Percentiles rank a stretch among this genome's conserved stretches.
Conservation (phyloP, 257 asterid genomes). For the Solanum tarapatanum region DNA sequence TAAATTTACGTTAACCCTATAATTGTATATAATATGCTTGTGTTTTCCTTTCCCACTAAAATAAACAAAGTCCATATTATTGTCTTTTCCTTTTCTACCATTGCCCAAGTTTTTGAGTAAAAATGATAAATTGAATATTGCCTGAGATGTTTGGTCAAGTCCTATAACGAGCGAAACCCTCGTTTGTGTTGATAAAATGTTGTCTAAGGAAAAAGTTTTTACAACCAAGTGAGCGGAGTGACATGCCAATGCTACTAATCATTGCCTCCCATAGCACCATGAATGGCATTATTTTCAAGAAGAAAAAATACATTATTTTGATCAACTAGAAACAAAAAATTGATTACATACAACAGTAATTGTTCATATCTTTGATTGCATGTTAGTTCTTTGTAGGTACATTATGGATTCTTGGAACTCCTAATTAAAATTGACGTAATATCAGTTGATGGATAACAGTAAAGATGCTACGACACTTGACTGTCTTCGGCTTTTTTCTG, state of each 20-base stretch:
- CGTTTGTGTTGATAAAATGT: background rate
- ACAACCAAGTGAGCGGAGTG: background rate
- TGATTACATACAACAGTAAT: background rate
- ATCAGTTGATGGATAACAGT: background rate
- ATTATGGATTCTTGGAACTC: background rate
- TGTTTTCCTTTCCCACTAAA: background rate
- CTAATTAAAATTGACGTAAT: background rate
- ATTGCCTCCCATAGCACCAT: background rate
- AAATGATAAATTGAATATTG: too few species aligned
- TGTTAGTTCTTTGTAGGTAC: background rate
- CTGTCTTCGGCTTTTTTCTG: constrained; percentile 55
- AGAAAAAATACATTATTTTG: background rate
- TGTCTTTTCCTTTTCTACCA: background rate
- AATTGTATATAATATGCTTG: background rate
- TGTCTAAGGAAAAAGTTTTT: background rate
- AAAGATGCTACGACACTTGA: constrained; percentile 21
- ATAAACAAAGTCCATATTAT: background rate
- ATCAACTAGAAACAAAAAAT: background rate
- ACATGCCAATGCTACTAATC: background rate
- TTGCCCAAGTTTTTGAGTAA: background rate
- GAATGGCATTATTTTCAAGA: background rate
- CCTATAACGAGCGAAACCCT: background rate
- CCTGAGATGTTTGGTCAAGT: background rate
- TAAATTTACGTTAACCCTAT: background rate
- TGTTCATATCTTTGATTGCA: background rate